phyloP scores from a whole-genome alignment of 2,329 filamentous ascomycete genomes.

The Hymenoscyphus fructigenus region DNA sequence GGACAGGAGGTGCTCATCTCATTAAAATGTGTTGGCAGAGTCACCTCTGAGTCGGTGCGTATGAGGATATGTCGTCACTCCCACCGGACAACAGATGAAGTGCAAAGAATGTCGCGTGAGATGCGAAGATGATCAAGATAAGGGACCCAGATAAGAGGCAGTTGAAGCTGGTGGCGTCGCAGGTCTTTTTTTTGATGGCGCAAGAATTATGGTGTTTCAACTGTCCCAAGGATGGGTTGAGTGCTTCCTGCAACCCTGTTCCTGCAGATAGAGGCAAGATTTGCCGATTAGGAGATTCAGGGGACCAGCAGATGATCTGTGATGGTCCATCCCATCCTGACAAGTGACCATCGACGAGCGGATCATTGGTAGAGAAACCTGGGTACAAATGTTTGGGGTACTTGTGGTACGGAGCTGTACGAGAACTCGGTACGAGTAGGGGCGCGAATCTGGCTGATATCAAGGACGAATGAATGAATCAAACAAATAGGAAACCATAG shows the following conservation, averaged over 20 bases:
- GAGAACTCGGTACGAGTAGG: neutral
- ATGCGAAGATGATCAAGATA: neutral
- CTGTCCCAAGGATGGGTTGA: neutral
- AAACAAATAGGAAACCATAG: too few species aligned
- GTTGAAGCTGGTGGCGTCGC: conserved; percentile 4
- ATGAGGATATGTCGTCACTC: neutral
- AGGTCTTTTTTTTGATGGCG: neutral
- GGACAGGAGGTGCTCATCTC: too few species aligned
- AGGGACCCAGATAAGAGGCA: too few species aligned
- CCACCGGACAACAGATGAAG: neutral
- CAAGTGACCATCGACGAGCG: neutral
- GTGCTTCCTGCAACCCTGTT: neutral
- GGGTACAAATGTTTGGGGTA: neutral
- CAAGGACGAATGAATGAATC: too few species aligned
- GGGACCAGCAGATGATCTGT: neutral
- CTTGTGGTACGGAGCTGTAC: neutral
- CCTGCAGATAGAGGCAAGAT: neutral
- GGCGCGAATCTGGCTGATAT: too few species aligned
- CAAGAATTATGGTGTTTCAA: neutral
- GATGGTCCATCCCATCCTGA: neutral
- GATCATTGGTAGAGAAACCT: conserved; percentile 3
- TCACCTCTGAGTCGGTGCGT: neutral
- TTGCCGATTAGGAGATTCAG: conserved; percentile 1
- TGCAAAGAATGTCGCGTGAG: too few species aligned
- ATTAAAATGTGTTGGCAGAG: too few species aligned